These are phyloP conservation scores for Penicillium pancosmium DNA, from an alignment of 495 filamentous ascomycete genomes.

Conservation along the genomic window DNA sequence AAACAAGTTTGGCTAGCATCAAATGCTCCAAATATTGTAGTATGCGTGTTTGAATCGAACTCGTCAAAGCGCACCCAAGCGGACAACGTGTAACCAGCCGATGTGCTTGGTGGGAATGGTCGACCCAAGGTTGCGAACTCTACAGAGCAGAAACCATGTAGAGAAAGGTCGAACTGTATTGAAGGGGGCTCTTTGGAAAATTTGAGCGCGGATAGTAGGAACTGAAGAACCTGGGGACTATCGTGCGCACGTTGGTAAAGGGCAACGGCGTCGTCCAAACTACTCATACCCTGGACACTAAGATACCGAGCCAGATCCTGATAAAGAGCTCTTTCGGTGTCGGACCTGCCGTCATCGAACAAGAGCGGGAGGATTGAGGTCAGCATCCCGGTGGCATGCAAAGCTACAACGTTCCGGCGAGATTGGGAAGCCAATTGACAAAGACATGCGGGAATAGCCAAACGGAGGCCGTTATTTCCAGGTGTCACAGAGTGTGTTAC, in stretches of 20 bases:
- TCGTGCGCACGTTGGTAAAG: constrained; percentile 68
- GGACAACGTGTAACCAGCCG: constrained; percentile 84
- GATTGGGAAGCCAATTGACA: constrained; percentile 57
- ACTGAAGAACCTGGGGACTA: constrained; percentile 64
- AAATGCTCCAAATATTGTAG: constrained; percentile 94
- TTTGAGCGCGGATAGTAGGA: constrained; percentile 73
- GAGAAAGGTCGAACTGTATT: constrained; percentile 91
- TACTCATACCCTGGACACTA: constrained; percentile 63
- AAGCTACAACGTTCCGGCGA: constrained; percentile 70
- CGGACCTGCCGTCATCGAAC: constrained; percentile 53
- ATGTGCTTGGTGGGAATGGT: constrained; percentile 74
- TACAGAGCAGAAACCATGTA: constrained; percentile 84
- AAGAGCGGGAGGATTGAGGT: constrained; percentile 70
- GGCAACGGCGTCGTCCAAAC: constrained; percentile 75
- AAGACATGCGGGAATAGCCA: constrained; percentile 46
- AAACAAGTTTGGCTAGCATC: constrained; percentile 94
- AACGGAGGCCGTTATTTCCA: constrained; percentile 30
- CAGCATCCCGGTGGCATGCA: constrained; percentile 78
- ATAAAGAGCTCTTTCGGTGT: constrained; percentile 58
- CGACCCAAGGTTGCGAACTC: constrained; percentile 82
- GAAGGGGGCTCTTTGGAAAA: constrained; percentile 75
- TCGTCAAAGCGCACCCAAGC: constrained; percentile 85
- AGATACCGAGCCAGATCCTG: constrained; percentile 47
- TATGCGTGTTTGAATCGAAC: constrained; percentile 84
- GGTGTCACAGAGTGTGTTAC: constrained; percentile 35